phyloP scores from a whole-genome alignment of 495 filamentous ascomycete species.

The Acidomyces sp. region DNA sequence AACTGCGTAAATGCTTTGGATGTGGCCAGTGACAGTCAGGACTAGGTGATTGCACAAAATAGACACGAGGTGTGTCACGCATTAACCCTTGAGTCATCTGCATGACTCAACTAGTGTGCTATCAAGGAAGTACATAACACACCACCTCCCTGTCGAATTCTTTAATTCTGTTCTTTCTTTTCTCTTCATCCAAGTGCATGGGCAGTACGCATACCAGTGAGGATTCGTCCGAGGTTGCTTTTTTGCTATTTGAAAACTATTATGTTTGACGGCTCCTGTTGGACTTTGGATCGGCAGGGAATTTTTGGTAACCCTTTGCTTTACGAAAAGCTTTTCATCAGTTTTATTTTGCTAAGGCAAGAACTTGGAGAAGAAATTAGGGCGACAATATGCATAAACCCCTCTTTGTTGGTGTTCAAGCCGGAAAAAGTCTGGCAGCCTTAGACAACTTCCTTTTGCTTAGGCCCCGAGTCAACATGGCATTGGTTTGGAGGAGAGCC shows the following conservation, averaged over 20 bases:
- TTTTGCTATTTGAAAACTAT: slow-evolving; percentile 48
- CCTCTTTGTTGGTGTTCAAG: neutral
- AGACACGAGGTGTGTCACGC: no score
- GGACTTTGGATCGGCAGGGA: slow-evolving; percentile 36
- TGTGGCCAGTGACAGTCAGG: no score
- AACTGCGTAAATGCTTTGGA: no score
- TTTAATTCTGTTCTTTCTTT: neutral
- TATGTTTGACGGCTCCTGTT: slow-evolving; percentile 28
- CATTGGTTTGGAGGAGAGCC: no score
- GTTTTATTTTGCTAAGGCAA: neutral
- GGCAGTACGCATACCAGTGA: slow-evolving; percentile 43
- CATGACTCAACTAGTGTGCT: no score
- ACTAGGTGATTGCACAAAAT: no score
- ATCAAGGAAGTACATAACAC: no score
- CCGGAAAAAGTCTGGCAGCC: neutral
- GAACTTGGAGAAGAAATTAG: slow-evolving; percentile 4
- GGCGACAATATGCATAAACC: neutral
- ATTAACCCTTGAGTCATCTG: no score
- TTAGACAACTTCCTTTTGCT: no score
- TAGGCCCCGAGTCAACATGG: no score
- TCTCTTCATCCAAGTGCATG: slow-evolving; percentile 25
- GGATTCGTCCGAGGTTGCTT: slow-evolving; percentile 43
- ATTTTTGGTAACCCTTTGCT: slow-evolving; percentile 29
- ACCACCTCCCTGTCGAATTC: no score
- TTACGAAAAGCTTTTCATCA: slow-evolving; percentile 20